Evolutionary conservation across 1,284 basidiomycete species (phyloP).

Genomic region (Ganoderma meredithae): DNA sequence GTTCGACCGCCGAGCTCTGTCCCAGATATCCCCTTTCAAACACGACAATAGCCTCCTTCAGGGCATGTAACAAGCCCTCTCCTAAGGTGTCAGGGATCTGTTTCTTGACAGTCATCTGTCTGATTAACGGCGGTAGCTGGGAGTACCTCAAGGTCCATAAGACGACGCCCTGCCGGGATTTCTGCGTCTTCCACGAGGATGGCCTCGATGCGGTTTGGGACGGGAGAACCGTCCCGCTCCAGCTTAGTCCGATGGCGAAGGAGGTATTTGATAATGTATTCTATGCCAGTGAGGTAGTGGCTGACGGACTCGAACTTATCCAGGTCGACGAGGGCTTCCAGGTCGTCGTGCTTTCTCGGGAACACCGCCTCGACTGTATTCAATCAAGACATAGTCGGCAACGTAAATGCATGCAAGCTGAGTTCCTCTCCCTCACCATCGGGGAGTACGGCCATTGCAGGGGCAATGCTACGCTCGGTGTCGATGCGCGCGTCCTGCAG

Average conservation of each 20-base stretch:
- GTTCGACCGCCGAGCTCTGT: not conserved
- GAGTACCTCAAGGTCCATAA: conserved; percentile 20
- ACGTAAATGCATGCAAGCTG: too few relatives aligned
- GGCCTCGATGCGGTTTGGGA: conserved; percentile 7
- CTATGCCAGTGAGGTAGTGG: conserved; percentile 24
- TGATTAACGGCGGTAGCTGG: conserved; percentile 11
- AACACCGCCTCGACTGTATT: conserved; percentile 21
- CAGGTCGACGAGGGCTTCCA: conserved; percentile 24
- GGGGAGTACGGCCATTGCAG: conserved; percentile 13
- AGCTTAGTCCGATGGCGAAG: conserved; percentile 15
- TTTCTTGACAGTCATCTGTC: not conserved
- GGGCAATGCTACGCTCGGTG: conserved; percentile 9
- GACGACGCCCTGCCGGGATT: conserved; percentile 17
- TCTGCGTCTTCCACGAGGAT: conserved; percentile 11
- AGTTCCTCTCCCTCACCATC: conserved; percentile 17
- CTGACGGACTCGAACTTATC: conserved; percentile 23
- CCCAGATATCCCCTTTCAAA: not conserved
- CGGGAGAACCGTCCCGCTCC: conserved; percentile 2
- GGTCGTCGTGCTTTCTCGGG: conserved; percentile 7
- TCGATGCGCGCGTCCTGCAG: conserved; percentile 19
- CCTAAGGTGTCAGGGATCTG: not conserved
- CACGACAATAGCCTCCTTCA: not conserved
- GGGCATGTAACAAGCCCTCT: not conserved
- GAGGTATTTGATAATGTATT: conserved; percentile 22
- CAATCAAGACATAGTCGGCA: not conserved